Evolutionary conservation across 148 eudicot genomes (phyloP).

Genomic region (Linanthus parryae): DNA sequence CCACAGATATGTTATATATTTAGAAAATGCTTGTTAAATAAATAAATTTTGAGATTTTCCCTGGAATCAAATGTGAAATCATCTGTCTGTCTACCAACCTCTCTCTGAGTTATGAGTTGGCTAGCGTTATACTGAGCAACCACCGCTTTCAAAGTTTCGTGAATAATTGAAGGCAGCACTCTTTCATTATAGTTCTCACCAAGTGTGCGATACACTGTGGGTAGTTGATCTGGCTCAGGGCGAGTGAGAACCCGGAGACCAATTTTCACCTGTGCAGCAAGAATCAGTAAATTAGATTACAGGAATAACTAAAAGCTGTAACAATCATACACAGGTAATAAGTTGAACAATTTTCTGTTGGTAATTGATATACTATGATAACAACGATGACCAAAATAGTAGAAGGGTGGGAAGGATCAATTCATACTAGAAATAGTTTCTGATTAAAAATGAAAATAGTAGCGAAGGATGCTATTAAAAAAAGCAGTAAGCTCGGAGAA

Average conservation of each 20-base stretch:
- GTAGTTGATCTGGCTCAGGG: constrained; percentile 61
- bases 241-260: constrained; percentile 97
- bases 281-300: background rate
- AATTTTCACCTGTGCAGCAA: constrained; percentile 60
- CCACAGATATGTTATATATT: no score
- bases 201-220: constrained; percentile 81
- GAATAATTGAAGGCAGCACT: constrained; percentile 85
- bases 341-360: background rate
- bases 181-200: constrained; percentile 92
- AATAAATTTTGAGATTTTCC: no score
- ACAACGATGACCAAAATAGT: no score
- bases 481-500: background rate
- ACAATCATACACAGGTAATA: background rate
- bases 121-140: constrained; percentile 98
- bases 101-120: constrained; percentile 95
- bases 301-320: background rate
- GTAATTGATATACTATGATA: no score
- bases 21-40: no score
- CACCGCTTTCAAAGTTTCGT: constrained; percentile 92
- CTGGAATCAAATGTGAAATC: no score
- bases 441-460: background rate
- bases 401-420: background rate
- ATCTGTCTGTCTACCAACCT: constrained; percentile 37
- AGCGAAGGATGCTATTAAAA: background rate
- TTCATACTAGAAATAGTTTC: background rate